Conservation (phyloP, 176 grass and related monocot genomes). For the Aechmea fasciata region DNA sequence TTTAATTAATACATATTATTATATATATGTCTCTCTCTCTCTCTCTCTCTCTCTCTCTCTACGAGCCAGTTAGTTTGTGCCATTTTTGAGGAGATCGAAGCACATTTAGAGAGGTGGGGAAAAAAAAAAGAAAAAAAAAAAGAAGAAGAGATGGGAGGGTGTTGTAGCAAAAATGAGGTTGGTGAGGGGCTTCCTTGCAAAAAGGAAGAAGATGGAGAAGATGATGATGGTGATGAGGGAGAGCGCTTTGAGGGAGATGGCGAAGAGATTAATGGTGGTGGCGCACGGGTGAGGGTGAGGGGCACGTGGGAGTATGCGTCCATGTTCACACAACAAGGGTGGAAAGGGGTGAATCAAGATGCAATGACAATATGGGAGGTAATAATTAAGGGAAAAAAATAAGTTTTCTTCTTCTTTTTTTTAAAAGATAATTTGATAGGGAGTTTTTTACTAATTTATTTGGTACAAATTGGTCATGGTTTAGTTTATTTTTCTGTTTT, state of each 20-base stretch:
- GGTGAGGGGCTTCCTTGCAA: conserved; percentile 31
- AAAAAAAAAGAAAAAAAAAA: not conserved
- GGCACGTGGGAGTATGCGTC: conserved; percentile 34
- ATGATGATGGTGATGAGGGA: conserved; percentile 29
- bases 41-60: too few relatives aligned
- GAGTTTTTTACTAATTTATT: too few relatives aligned
- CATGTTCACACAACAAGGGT: conserved; percentile 76
- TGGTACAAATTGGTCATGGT: too few relatives aligned
- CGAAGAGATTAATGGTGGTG: conserved; percentile 16
- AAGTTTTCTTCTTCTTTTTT: too few relatives aligned
- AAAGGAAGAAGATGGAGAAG: conserved; percentile 29
- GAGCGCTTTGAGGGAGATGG: conserved; percentile 4
- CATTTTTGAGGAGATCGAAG: too few relatives aligned
- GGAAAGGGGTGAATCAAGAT: conserved; percentile 95
- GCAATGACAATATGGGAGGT: conserved; percentile 82
- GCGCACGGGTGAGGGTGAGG: conserved; percentile 22
- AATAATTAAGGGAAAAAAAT: conserved; percentile 1
- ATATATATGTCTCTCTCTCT: too few relatives aligned
- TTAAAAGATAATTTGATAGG: too few relatives aligned
- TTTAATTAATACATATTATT: too few relatives aligned
- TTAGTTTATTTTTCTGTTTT: too few relatives aligned
- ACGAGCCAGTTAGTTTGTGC: too few relatives aligned
- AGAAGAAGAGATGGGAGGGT: conserved; percentile 47
- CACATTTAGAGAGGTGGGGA: not conserved
- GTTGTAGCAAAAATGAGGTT: conserved; percentile 46